Evolutionary conservation across 805 yeast species (phyloP).

Genomic region (Candida lessepsii): DNA sequence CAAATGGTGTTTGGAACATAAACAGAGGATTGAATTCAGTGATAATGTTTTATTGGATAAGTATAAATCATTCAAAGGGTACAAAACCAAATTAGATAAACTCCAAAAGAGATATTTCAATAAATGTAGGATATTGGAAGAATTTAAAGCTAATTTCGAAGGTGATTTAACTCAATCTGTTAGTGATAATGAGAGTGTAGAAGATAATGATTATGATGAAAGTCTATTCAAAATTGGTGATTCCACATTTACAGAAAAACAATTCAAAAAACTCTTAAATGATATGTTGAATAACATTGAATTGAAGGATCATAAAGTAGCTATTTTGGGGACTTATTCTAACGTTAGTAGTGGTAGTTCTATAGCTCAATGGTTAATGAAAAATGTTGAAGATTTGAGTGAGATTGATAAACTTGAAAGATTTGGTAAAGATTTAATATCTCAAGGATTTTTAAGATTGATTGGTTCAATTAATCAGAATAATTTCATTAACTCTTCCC

Average conservation of each 20-base stretch:
- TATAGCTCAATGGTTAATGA: conserved; percentile 59
- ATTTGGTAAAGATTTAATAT: conserved; percentile 71
- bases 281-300: conserved; percentile 45
- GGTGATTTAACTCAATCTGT: conserved; percentile 45
- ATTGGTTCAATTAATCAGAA: conserved; percentile 58
- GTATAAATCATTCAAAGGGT: conserved; percentile 51
- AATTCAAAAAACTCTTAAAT: conserved; percentile 32
- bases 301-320: conserved; percentile 53
- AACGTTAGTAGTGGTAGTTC: conserved; percentile 60
- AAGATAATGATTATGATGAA: conserved; percentile 21
- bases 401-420: conserved; percentile 60
- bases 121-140: conserved; percentile 73
- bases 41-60: conserved; percentile 52
- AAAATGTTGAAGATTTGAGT: conserved; percentile 41
- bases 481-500: conserved; percentile 70
- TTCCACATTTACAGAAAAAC: conserved; percentile 25
- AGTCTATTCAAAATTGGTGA: conserved; percentile 33
- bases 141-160: conserved; percentile 48
- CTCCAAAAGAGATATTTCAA: conserved; percentile 71
- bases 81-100: conserved; percentile 48
- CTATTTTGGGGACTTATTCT: conserved; percentile 67
- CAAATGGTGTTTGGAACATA: conserved; percentile 74
- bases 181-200: conserved; percentile 17
- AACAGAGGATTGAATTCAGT: conserved; percentile 60
- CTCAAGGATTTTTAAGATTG: conserved; percentile 58